Percentiles rank a stretch among this genome's conserved stretches.
Evolutionary conservation across 2,329 filamentous ascomycete species (phyloP).

Genomic region (Thelonectria rubi): DNA sequence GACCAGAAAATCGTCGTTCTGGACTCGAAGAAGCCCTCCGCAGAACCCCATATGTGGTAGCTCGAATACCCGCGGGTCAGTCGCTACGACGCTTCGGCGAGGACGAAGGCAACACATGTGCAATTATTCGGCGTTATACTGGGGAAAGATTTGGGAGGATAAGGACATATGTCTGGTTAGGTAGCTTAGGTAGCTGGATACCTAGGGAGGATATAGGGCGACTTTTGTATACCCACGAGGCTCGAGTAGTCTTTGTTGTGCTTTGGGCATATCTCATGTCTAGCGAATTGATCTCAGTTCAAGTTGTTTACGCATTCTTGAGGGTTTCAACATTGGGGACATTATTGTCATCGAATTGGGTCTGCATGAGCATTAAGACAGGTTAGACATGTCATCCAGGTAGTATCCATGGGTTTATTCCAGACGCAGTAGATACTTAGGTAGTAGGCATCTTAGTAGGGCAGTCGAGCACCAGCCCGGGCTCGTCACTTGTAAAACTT

Average conservation of each 20-base stretch:
- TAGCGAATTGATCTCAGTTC: background rate
- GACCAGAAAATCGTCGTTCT: constrained; percentile 37
- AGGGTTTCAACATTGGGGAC: too few relatives aligned
- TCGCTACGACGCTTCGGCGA: background rate
- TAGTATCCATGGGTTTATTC: too few relatives aligned
- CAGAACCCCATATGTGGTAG: background rate
- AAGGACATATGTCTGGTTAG: too few relatives aligned
- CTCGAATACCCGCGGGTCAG: background rate
- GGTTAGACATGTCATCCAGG: too few relatives aligned
- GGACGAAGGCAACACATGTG: background rate
- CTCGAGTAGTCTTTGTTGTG: background rate
- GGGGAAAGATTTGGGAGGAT: background rate
- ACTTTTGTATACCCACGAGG: constrained; percentile 23
- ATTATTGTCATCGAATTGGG: too few relatives aligned
- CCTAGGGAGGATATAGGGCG: background rate
- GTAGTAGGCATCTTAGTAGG: too few relatives aligned
- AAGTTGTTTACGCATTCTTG: background rate
- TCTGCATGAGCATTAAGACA: too few relatives aligned
- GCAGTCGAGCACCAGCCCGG: too few relatives aligned
- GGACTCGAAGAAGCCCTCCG: constrained; percentile 20
- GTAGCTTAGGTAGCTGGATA: too few relatives aligned
- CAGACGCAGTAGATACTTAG: too few relatives aligned
- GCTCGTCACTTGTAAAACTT: too few relatives aligned
- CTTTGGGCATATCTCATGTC: background rate
- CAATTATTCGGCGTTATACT: background rate